These are phyloP conservation scores for Obba rivulosa DNA, from an alignment of 768 basidiomycete genomes.

Conservation along the genomic window DNA sequence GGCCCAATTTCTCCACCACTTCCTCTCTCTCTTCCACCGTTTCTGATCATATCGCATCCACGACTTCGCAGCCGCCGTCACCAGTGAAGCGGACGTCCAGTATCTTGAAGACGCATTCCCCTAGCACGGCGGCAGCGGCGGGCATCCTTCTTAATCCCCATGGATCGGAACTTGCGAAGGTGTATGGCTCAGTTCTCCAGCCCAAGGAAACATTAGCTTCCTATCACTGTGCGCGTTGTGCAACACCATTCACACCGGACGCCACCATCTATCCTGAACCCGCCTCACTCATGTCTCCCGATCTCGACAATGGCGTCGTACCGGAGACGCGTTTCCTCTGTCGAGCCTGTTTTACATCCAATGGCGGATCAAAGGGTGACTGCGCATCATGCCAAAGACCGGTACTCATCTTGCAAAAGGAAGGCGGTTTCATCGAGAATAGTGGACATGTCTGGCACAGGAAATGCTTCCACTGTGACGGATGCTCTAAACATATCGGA, in stretches of 20 bases:
- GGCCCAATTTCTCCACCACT: slow-evolving; percentile 18
- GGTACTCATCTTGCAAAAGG: slow-evolving; percentile 68
- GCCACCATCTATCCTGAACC: slow-evolving; percentile 85
- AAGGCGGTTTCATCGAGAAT: slow-evolving; percentile 74
- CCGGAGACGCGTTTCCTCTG: slow-evolving; percentile 55
- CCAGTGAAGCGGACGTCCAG: slow-evolving; percentile 41
- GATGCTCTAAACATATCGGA: slow-evolving; percentile 69
- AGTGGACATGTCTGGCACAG: slow-evolving; percentile 76
- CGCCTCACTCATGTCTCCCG: slow-evolving; percentile 20
- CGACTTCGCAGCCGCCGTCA: slow-evolving; percentile 49
- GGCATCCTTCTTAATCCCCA: slow-evolving; percentile 57
- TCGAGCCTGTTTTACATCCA: slow-evolving; percentile 60
- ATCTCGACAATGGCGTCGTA: slow-evolving; percentile 9
- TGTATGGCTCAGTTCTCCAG: slow-evolving; percentile 80
- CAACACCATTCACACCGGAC: slow-evolving; percentile 65
- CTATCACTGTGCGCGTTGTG: slow-evolving; percentile 65
- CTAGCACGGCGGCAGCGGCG: slow-evolving; percentile 45
- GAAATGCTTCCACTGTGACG: slow-evolving; percentile 70
- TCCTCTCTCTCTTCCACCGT: slow-evolving; percentile 40
- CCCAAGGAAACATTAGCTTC: slow-evolving; percentile 67
- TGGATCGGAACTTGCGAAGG: slow-evolving; percentile 67
- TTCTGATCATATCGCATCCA: slow-evolving; percentile 54
- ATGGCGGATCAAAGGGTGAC: slow-evolving; percentile 73
- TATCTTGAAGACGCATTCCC: slow-evolving; percentile 22
- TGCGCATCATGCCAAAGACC: slow-evolving; percentile 65